Percentiles rank a stretch among this genome's conserved stretches.
Evolutionary conservation across 148 eudicot species (phyloP).

Genomic region (Chenopodium suecicum): DNA sequence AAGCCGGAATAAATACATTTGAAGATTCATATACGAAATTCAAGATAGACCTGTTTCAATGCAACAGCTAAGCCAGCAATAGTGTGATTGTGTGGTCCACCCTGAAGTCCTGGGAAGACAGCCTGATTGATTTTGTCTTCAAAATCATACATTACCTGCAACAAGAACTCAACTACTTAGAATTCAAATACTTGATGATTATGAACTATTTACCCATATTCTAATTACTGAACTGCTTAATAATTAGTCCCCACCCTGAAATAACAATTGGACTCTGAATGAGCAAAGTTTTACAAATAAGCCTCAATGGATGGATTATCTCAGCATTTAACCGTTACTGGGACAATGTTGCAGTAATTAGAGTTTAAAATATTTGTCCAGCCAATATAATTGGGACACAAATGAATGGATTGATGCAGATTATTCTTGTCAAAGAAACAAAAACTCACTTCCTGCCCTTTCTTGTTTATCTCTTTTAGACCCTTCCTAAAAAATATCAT

Average conservation of each 20-base stretch:
- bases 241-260: background rate
- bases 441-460: slow-evolving; percentile 41
- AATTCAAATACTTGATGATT: background rate
- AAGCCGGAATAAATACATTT: background rate
- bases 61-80: slow-evolving; percentile 97
- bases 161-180: slow-evolving; percentile 8
- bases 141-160: slow-evolving; percentile 51
- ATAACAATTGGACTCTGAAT: background rate
- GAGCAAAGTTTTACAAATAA: background rate
- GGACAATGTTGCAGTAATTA: background rate
- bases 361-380: background rate
- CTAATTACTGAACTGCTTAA: background rate
- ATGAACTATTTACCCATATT: background rate
- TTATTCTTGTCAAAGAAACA: background rate
- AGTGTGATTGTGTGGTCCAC: slow-evolving; percentile 99
- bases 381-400: background rate
- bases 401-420: slow-evolving; percentile 2
- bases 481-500: slow-evolving; percentile 97
- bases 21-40: slow-evolving; percentile 16
- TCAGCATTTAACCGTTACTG: background rate
- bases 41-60: slow-evolving; percentile 71
- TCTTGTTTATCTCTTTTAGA: slow-evolving; percentile 54
- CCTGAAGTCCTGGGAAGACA: slow-evolving; percentile 99
- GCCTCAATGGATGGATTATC: background rate
- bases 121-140: slow-evolving; percentile 98